Evolutionary conservation across 2,329 filamentous ascomycete species (phyloP).

Genomic region (Fusarium acutatum): DNA sequence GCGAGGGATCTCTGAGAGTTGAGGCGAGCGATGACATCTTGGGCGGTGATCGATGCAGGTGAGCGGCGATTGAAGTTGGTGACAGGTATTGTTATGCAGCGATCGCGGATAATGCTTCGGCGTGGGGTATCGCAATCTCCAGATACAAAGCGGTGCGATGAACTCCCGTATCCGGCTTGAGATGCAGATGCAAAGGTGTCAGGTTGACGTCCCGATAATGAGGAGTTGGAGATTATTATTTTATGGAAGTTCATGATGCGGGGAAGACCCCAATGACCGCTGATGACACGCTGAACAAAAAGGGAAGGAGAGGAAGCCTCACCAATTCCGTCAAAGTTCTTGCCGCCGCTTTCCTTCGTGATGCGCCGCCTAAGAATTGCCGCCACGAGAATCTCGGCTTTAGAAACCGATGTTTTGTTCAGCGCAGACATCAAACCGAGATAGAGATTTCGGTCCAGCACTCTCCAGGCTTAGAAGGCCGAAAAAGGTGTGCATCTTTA

Average conservation of each 20-base stretch:
- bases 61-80: too few species aligned
- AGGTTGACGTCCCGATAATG: not conserved
- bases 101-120: not conserved
- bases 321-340: not conserved
- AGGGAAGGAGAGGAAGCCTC: not conserved
- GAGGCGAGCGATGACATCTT: conserved; percentile 11
- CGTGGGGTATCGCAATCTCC: not conserved
- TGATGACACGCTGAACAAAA: not conserved
- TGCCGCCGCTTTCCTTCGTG: not conserved
- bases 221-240: not conserved
- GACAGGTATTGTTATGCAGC: not conserved
- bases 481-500: not conserved
- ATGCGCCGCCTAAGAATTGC: not conserved
- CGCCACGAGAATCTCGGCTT: not conserved
- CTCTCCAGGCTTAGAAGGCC: not conserved
- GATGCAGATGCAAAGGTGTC: not conserved
- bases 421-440: not conserved
- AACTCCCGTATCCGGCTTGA: not conserved
- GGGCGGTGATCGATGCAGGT: not conserved
- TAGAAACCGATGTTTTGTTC: not conserved
- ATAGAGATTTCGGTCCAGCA: not conserved
- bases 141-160: not conserved
- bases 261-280: not conserved
- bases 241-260: not conserved
- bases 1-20: conserved; percentile 13